Percentiles rank a stretch among this genome's conserved stretches.
Conservation (phyloP, 371 early-diverging fungal genomes). For the Syncephalastrum contaminatum region DNA sequence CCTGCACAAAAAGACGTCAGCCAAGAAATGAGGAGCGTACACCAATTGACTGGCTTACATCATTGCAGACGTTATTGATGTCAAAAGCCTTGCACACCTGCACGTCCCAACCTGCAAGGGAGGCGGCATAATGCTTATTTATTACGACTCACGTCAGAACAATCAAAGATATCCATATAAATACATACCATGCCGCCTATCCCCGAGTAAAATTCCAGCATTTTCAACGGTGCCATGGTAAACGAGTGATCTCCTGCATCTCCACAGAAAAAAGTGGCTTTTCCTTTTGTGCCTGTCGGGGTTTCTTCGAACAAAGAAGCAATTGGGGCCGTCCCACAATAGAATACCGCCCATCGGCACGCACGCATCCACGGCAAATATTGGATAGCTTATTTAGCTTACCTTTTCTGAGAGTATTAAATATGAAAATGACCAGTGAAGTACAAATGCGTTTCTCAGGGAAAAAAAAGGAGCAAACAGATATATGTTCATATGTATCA, state of each 20-base stretch:
- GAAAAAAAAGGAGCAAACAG: too few species aligned
- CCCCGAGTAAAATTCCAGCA: conserved; percentile 72
- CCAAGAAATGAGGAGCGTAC: neutral
- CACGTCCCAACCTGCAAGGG: conserved; percentile 53
- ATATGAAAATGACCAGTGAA: too few species aligned
- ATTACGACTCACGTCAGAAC: neutral
- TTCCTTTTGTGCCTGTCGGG: neutral
- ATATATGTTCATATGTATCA: too few species aligned
- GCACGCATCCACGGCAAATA: too few species aligned
- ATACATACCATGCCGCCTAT: conserved; percentile 69
- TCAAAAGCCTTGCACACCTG: conserved; percentile 75
- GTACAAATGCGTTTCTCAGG: too few species aligned
- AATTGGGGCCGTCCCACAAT: too few species aligned
- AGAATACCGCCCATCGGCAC: too few species aligned
- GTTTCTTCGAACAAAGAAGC: too few species aligned
- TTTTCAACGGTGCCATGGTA: conserved; percentile 31
- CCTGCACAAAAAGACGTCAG: conserved; percentile 13
- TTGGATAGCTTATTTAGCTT: too few species aligned
- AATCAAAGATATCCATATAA: neutral
- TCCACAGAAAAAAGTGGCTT: conserved; percentile 4
- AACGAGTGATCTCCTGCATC: neutral
- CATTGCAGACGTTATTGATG: conserved; percentile 78
- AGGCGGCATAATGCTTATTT: conserved; percentile 70
- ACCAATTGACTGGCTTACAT: conserved; percentile 31
- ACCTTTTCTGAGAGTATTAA: too few species aligned